Conservation (phyloP, 768 basidiomycete species). For the Amanita pseudoporphyria region DNA sequence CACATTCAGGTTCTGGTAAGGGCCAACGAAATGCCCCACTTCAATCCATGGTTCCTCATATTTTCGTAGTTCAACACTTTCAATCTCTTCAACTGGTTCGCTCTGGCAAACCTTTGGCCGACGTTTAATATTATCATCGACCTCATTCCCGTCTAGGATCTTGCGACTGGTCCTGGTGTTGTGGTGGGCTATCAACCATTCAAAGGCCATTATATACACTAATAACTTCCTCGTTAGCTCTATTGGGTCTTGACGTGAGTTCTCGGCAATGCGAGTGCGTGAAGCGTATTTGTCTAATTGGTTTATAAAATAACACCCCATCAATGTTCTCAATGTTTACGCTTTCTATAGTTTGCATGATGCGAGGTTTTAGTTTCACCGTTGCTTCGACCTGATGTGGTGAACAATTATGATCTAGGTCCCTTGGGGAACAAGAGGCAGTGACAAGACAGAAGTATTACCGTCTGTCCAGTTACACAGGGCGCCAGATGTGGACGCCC, state of each 20-base stretch:
- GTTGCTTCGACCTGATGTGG: neutral
- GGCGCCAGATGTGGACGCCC: slow-evolving; percentile 58
- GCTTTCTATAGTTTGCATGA: slow-evolving; percentile 97
- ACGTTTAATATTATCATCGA: slow-evolving; percentile 94
- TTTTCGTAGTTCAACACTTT: slow-evolving; percentile 67
- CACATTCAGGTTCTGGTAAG: slow-evolving; percentile 85
- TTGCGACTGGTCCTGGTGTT: slow-evolving; percentile 16
- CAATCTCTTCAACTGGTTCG: slow-evolving; percentile 84
- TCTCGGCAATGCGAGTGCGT: slow-evolving; percentile 57
- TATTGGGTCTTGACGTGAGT: slow-evolving; percentile 85
- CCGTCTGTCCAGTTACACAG: slow-evolving; percentile 86
- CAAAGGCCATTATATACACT: slow-evolving; percentile 45
- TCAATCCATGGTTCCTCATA: neutral
- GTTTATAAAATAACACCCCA: slow-evolving; percentile 41
- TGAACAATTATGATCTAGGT: slow-evolving; percentile 27
- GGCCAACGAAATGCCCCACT: slow-evolving; percentile 10
- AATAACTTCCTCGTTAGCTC: neutral
- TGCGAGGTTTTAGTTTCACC: slow-evolving; percentile 26
- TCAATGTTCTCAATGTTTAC: slow-evolving; percentile 92
- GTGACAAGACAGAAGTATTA: slow-evolving; percentile 87
- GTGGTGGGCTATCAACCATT: slow-evolving; percentile 55
- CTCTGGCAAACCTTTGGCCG: slow-evolving; percentile 85
- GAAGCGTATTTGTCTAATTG: neutral
- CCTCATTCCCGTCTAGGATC: slow-evolving; percentile 48
- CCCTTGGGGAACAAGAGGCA: slow-evolving; percentile 95